Base-by-base conservation (phyloP, 345 rosid genomes). In the Murraya paniculata region DNA sequence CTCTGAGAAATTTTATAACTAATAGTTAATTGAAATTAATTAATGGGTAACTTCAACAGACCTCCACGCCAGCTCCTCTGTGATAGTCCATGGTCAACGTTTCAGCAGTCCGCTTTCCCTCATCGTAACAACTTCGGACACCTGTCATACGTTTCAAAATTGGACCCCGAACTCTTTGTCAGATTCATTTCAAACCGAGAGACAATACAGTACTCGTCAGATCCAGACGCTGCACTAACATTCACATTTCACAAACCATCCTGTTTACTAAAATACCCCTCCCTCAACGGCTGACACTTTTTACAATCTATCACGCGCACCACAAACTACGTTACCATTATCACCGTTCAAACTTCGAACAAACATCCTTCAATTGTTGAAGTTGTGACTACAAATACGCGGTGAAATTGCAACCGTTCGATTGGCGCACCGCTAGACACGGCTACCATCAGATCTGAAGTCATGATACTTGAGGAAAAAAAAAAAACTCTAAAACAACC, bases 61-160 rank as follows among this genome's bases (percentile, higher is more conserved):
- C 99, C 98, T 94, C 97, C 22, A 96, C 98, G 1, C 82, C 89
- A 1, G 98, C 99, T 5, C 99, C 99, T 59, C 99, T 79, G 79
- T 94, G 98, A 67, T 96, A 96, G 77, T 96, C 99, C 99, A 96
- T 94, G 66, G 97, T 85, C 91, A 96, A 87, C 33, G 99, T 96
- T 84, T 96, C 99, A 0, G 99, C 99, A 7, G 98, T 94, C 19
- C 99, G 90, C 88, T 96, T 96, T 45, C 99, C 99, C 81, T 96
- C 99, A 28, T 96, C 99, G 87, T 96, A 96, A 77, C 99, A 96
- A 81, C 99, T 95, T 65, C 99, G 82, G 82, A 96, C 99, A 89
- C 99, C 99, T 96, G 94, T 88, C 84, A 77, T 48, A 72, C 55
- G 65, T 75, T 33, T n/a, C 7, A 18, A 56, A 1, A 57, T 31